These are phyloP conservation scores for Oryza coarctata DNA, from an alignment of 176 grass and related monocot species.

Conservation along the genomic window DNA sequence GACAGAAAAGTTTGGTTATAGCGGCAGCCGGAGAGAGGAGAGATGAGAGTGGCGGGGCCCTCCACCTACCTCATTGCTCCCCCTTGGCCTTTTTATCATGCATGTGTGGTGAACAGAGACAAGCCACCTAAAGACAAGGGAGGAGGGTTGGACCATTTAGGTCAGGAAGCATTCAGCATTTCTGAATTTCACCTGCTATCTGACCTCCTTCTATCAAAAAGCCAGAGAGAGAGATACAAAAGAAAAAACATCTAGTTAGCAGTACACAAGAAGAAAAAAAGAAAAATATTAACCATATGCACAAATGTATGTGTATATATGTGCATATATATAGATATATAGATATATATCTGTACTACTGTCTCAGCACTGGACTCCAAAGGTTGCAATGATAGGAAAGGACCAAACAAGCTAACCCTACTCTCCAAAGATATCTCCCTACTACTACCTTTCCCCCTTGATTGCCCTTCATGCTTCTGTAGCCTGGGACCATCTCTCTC, in stretches of 20 bases:
- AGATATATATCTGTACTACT: neutral
- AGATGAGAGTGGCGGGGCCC: conserved; percentile 11
- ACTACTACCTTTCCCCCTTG: neutral
- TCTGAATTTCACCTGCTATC: neutral
- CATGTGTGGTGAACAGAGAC: conserved; percentile 59
- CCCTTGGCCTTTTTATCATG: conserved; percentile 42
- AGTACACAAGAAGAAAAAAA: neutral
- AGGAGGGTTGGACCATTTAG: conserved; percentile 39
- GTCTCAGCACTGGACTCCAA: neutral
- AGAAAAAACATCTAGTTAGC: neutral
- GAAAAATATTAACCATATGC: neutral
- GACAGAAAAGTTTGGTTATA: conserved; percentile 16
- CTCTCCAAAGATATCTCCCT: neutral
- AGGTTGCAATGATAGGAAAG: conserved; percentile 25
- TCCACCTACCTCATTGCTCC: conserved; percentile 36
- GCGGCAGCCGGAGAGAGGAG: neutral
- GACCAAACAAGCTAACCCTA: conserved; percentile 31
- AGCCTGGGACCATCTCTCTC: neutral
- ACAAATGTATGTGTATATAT: neutral
- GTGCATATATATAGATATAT: neutral
- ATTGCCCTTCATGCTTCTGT: neutral
- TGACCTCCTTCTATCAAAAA: neutral
- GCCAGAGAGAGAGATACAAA: neutral
- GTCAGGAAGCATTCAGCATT: conserved; percentile 43
- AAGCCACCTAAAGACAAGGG: conserved; percentile 46